Evolutionary conservation across 1,284 basidiomycete species (phyloP).

Genomic region (Cutaneotrichosporon mucoides): DNA sequence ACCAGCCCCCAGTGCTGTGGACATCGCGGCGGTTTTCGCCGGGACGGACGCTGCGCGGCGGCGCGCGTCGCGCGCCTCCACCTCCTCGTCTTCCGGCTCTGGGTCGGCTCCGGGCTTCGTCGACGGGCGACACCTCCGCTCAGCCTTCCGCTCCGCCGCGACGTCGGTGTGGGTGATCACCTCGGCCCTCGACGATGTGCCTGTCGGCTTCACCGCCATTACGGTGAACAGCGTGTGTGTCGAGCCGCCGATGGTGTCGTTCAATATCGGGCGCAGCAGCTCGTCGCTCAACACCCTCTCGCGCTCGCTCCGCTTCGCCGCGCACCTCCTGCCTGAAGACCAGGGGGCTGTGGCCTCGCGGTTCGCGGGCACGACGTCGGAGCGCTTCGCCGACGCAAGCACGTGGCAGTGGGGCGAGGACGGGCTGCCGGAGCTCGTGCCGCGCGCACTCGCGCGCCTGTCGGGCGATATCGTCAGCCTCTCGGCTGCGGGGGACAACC

Average conservation of each 20-base stretch:
- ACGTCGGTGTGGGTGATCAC: conserved; percentile 17
- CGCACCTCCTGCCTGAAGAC: conserved; percentile 10
- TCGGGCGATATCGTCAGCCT: conserved; percentile 11
- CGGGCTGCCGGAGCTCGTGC: conserved; percentile 9
- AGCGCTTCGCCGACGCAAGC: conserved; percentile 10
- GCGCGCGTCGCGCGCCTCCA: not conserved
- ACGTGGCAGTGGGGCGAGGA: conserved; percentile 15
- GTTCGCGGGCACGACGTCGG: conserved; percentile 5
- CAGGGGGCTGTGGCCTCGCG: conserved; percentile 7
- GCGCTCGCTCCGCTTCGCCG: conserved; percentile 14
- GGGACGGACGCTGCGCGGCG: not conserved
- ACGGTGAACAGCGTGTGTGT: conserved; percentile 16
- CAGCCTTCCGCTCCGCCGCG: conserved; percentile 11
- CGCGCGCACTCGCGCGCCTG: conserved; percentile 6
- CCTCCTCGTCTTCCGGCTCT: not conserved
- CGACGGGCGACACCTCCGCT: conserved; percentile 4
- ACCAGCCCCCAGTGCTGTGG: not conserved
- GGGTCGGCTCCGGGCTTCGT: not conserved
- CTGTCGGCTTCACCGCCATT: conserved; percentile 17
- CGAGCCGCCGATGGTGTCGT: conserved; percentile 18
- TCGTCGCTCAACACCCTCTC: conserved; percentile 8
- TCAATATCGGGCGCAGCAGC: conserved; percentile 14
- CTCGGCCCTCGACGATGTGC: conserved; percentile 6
- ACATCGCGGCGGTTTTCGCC: not conserved
- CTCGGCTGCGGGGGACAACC: conserved; percentile 15